phyloP scores from a whole-genome alignment of 805 yeast species.

The Saturnispora gosingensis region DNA sequence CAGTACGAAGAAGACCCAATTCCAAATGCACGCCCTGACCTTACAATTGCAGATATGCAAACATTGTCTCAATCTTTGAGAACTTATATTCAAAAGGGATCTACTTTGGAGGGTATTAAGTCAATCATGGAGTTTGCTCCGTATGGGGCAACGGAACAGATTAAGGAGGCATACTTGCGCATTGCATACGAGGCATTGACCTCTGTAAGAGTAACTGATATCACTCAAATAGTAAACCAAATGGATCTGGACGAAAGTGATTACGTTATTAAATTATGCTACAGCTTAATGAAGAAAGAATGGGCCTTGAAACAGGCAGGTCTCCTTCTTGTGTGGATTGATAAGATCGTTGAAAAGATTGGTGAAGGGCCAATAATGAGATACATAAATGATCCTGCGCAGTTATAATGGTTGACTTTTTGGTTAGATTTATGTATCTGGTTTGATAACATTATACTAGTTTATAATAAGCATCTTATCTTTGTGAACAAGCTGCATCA shows the following conservation, averaged over 20 bases:
- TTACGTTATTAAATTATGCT: constrained; percentile 71
- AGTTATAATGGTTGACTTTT: constrained; percentile 5
- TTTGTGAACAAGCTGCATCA: too few relatives aligned
- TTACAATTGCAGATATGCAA: constrained; percentile 45
- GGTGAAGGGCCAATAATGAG: constrained; percentile 89
- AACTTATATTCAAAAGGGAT: constrained; percentile 59
- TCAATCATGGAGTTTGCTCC: constrained; percentile 68
- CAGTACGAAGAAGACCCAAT: constrained; percentile 26
- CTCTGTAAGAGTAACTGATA: constrained; percentile 59
- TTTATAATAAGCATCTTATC: not conserved
- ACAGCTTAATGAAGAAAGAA: constrained; percentile 71
- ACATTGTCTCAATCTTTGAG: constrained; percentile 50
- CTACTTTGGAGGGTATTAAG: constrained; percentile 55
- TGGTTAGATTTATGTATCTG: not conserved
- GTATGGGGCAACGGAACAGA: constrained; percentile 59
- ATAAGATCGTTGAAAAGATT: constrained; percentile 70
- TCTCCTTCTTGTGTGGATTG: constrained; percentile 81
- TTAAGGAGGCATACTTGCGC: constrained; percentile 42
- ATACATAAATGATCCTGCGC: constrained; percentile 59
- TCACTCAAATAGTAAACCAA: constrained; percentile 47
- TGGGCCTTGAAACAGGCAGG: constrained; percentile 85
- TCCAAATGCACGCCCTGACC: constrained; percentile 33
- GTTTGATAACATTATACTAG: not conserved
- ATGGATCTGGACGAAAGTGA: constrained; percentile 63
- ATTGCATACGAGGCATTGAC: constrained; percentile 65